Base-by-base conservation (phyloP, 148 eudicot genomes). In the Heliosperma pusillum region DNA sequence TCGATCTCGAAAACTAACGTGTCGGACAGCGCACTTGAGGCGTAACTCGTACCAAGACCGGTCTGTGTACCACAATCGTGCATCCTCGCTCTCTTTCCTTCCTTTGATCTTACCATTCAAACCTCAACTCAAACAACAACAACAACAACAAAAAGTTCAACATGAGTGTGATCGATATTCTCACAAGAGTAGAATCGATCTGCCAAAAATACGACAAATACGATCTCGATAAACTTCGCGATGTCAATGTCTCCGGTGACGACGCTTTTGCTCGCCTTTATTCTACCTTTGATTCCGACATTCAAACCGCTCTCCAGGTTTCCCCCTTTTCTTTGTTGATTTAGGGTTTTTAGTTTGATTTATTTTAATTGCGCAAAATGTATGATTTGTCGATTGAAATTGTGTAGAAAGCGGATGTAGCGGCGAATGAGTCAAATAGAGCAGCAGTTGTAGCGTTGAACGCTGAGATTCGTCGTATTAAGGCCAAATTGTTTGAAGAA, bases 241-340 rank as follows among this genome's bases (percentile, higher is more conserved):
- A 92, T 21, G 83, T 89, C 79, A 88, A 87, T 75, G 83, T 85
- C 77, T 47, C 90, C 79, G 98, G 98, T 70, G 96, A 90, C 29
- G 99, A 95, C 47, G 94, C 99, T 50, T 95, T 95, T 76, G 96
- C 99, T 40, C 92, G 94, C 60, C 96, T 95, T 36, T 95, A 92
- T 78, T 80, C 87, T 72, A 52, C 91, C 57, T 84, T 95, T 1
- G 97, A 95, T 40, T 73, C 88, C 77, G 96, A 95, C 80, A 92
- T 95, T 67, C 88, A 95, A 2, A 63, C 93, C 26, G 88, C 93
- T 27, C 86, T 86, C 24, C 92, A 89, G 93, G 98, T 94, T 12
- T 36, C 22, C 44, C 10, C 6, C 5, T 66, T 11, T 36, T 55
- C 30, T 29, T 57, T 76, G 19, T 70, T 9, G 17, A 27, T 55